A percentile compares a stretch with the other conserved stretches of the same genome.
These are phyloP conservation scores for Stereocaulon alpinum DNA, from an alignment of 495 filamentous ascomycete genomes.

Conservation along the genomic window DNA sequence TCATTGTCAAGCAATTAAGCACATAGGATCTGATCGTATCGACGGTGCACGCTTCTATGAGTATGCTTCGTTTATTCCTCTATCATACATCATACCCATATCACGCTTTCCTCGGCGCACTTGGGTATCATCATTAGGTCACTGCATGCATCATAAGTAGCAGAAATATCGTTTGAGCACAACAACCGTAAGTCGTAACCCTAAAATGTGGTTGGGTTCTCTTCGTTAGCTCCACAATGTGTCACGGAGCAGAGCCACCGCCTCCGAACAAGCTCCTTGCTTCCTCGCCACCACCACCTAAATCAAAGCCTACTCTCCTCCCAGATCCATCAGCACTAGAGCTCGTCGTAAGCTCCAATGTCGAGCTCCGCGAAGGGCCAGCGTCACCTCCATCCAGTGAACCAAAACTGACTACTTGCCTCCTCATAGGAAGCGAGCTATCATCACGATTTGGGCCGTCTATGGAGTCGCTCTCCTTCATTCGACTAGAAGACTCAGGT, in stretches of 20 bases:
- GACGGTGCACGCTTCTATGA: no score
- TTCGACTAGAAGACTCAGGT: neutral
- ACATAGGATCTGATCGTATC: neutral
- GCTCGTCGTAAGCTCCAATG: neutral
- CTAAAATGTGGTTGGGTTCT: neutral
- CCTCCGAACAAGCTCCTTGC: slow-evolving; percentile 3
- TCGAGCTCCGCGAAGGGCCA: neutral
- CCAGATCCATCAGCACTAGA: neutral
- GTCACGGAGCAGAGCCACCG: no score
- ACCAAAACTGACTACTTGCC: neutral
- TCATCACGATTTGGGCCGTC: neutral
- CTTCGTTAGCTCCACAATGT: no score
- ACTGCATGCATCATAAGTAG: neutral
- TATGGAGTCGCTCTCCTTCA: neutral
- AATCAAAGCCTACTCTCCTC: neutral
- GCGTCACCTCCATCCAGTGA: neutral
- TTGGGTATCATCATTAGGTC: no score
- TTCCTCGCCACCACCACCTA: neutral
- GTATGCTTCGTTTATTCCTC: neutral
- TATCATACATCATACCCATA: neutral
- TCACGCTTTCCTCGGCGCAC: no score
- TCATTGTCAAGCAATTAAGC: neutral
- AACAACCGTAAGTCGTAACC: neutral
- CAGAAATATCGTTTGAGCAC: neutral
- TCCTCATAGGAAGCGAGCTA: neutral